Evolutionary conservation across 805 yeast genomes (phyloP).

Genomic region (Zygosaccharomyces pseudorouxii): DNA sequence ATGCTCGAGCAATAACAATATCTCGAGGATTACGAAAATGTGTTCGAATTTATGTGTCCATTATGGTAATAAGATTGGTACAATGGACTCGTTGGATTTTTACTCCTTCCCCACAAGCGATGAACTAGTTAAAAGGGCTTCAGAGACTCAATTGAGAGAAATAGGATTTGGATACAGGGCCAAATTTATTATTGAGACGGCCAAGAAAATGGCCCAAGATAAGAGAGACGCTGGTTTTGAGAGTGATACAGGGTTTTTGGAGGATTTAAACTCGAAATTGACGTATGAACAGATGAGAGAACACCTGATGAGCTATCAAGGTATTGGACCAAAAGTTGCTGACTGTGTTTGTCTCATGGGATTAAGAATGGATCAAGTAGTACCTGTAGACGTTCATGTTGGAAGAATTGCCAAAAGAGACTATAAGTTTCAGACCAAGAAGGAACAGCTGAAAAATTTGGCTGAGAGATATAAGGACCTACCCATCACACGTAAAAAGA

Average conservation of each 20-base stretch:
- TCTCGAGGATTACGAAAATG: conserved; percentile 89
- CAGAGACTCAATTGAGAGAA: conserved; percentile 43
- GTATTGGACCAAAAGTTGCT: conserved; percentile 98
- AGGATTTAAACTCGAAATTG: conserved; percentile 38
- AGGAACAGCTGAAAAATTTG: conserved; percentile 29
- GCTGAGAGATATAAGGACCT: conserved; percentile 25
- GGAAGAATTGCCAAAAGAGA: conserved; percentile 83
- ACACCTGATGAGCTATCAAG: conserved; percentile 57
- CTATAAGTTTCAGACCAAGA: conserved; percentile 48
- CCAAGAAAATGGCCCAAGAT: conserved; percentile 45
- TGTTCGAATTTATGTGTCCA: conserved; percentile 70
- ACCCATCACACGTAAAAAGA: conserved; percentile 33
- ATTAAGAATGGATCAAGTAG: conserved; percentile 60
- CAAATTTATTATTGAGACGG: conserved; percentile 76
- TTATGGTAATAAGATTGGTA: conserved; percentile 60
- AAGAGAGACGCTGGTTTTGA: conserved; percentile 17
- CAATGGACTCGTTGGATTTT: conserved; percentile 50
- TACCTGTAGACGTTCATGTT: conserved; percentile 95
- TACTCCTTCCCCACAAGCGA: conserved; percentile 73
- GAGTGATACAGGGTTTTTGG: conserved; percentile 35
- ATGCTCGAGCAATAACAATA: conserved; percentile 94
- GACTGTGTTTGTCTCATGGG: conserved; percentile 91
- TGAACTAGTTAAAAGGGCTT: conserved; percentile 39
- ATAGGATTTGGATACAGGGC: conserved; percentile 89
- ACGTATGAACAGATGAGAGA: conserved; percentile 37